phyloP scores from a whole-genome alignment of 306 rosid species.

The Glycine latifolia region DNA sequence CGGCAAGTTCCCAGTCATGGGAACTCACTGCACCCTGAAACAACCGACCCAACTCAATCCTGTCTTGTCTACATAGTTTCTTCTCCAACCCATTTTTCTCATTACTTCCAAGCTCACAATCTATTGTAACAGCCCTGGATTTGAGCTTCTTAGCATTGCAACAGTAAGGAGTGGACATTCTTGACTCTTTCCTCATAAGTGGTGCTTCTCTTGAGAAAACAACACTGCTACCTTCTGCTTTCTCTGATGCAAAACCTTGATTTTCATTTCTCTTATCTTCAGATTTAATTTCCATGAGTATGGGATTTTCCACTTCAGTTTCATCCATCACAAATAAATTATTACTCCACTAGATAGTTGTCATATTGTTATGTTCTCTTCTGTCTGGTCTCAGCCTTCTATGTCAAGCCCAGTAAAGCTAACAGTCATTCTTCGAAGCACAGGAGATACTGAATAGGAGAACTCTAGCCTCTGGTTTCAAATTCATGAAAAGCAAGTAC shows the following conservation, averaged over 20 bases:
- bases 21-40: constrained; percentile 83
- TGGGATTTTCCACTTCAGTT: constrained; percentile 40
- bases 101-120: constrained; percentile 53
- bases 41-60: constrained; percentile 79
- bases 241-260: constrained; percentile 57
- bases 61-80: constrained; percentile 76
- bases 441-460: constrained; percentile 30
- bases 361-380: constrained; percentile 46
- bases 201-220: constrained; percentile 68
- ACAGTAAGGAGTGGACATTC: constrained; percentile 51
- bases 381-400: constrained; percentile 44
- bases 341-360: constrained; percentile 41
- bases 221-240: constrained; percentile 67
- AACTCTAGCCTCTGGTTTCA: constrained; percentile 36
- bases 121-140: constrained; percentile 48
- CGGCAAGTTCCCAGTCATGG: constrained; percentile 84
- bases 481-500: constrained; percentile 39
- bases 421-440: constrained; percentile 38
- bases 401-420: constrained; percentile 35
- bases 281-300: constrained; percentile 56
- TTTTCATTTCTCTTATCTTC: constrained; percentile 55
- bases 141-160: constrained; percentile 65
- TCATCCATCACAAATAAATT: constrained; percentile 50
- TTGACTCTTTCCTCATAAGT: constrained; percentile 56
- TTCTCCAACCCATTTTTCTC: constrained; percentile 63